Conservation (phyloP, 2,329 filamentous ascomycete genomes). For the Penicillium brasilianum region DNA sequence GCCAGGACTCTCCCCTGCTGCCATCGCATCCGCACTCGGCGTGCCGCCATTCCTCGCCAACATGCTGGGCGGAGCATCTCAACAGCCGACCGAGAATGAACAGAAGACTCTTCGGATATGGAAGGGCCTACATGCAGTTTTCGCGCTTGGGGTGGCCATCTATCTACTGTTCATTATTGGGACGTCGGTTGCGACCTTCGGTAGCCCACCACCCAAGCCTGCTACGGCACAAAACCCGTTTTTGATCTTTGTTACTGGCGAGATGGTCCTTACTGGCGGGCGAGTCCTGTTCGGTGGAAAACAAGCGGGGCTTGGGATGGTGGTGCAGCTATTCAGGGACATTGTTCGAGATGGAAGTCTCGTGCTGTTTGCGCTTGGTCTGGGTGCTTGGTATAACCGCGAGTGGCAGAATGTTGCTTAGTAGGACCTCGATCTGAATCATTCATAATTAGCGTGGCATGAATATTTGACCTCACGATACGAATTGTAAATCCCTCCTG, state of each 20-base stretch:
- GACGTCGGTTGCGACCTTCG: conserved; percentile 45
- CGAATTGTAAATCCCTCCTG: background rate
- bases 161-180: conserved; percentile 54
- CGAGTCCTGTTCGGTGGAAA: conserved; percentile 40
- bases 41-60: conserved; percentile 47
- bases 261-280: conserved; percentile 48
- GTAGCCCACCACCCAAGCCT: conserved; percentile 49
- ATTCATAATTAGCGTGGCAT: conserved; percentile 15
- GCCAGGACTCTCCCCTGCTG: conserved; percentile 31
- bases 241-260: conserved; percentile 53
- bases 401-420: conserved; percentile 33
- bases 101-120: conserved; percentile 51
- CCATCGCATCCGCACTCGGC: conserved; percentile 51
- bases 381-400: conserved; percentile 48
- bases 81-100: conserved; percentile 45
- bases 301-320: conserved; percentile 37
- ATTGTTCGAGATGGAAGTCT: conserved; percentile 51
- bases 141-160: conserved; percentile 60
- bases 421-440: background rate
- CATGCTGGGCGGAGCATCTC: conserved; percentile 45
- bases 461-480: conserved; percentile 5
- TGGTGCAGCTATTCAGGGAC: conserved; percentile 46
- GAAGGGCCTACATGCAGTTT: conserved; percentile 63
- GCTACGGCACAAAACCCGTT: conserved; percentile 53
- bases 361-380: conserved; percentile 52